These are phyloP conservation scores for Pseudocohnilembus persalinus DNA, from an alignment of 169 alveolate genomes.

Conservation along the genomic window DNA sequence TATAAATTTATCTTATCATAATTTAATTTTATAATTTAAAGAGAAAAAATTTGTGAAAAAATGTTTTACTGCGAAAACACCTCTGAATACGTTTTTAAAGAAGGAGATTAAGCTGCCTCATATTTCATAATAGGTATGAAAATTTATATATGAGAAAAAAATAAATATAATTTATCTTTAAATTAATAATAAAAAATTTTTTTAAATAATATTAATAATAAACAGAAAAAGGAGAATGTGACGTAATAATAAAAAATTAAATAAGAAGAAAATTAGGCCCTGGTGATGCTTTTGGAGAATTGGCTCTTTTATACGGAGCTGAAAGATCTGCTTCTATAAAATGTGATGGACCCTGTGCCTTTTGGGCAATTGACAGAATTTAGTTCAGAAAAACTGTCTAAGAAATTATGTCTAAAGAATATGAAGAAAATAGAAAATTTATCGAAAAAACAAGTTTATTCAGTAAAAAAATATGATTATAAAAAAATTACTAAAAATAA, in stretches of 20 bases:
- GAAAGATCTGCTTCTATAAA: slow-evolving; percentile 97
- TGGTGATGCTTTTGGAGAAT: slow-evolving; percentile 98
- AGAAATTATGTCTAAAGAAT: slow-evolving; percentile 35
- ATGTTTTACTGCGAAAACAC: slow-evolving; percentile 36
- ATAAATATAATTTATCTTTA: too few species aligned
- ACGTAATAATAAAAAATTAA: slow-evolving; percentile 86
- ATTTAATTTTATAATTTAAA: not conserved
- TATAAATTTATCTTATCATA: too few species aligned
- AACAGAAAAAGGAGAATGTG: slow-evolving; percentile 53
- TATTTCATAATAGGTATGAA: slow-evolving; percentile 19
- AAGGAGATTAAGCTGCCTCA: slow-evolving; percentile 31
- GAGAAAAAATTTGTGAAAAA: slow-evolving; percentile 31
- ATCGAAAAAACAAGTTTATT: slow-evolving; percentile 36
- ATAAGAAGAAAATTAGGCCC: slow-evolving; percentile 82
- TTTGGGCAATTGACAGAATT: slow-evolving; percentile 94
- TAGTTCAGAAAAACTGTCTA: slow-evolving; percentile 80
- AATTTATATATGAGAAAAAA: not conserved
- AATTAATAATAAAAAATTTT: not conserved
- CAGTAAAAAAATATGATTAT: not conserved
- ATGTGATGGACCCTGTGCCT: slow-evolving; percentile 83
- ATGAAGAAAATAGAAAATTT: slow-evolving; percentile 41
- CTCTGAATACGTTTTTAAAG: slow-evolving; percentile 17
- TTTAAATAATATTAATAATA: not conserved
- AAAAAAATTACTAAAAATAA: too few species aligned
- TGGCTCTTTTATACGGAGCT: slow-evolving; percentile 96